These are phyloP conservation scores for Diaporthe australafricana DNA, from an alignment of 2,329 filamentous ascomycete genomes.

Conservation along the genomic window DNA sequence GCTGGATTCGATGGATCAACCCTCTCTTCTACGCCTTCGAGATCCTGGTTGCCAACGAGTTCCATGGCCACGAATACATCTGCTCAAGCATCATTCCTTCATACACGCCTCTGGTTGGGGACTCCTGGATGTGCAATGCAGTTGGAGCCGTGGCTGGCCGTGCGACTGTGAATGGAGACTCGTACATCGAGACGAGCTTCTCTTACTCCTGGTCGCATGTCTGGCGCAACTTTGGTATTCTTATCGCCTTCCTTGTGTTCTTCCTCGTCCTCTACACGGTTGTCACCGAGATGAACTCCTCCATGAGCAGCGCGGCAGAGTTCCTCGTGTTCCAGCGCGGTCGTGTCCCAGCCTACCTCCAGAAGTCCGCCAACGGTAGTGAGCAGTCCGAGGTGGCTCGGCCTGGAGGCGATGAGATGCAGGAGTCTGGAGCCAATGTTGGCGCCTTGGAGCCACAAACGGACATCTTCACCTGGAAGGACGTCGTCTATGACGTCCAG, in stretches of 20 bases:
- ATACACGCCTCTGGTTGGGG: constrained; percentile 55
- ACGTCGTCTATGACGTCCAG: constrained; percentile 77
- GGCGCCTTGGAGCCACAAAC: constrained; percentile 51
- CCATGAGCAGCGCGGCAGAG: constrained; percentile 72
- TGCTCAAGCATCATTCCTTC: constrained; percentile 65
- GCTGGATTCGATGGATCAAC: constrained; percentile 82
- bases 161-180: constrained; percentile 68
- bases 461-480: constrained; percentile 80
- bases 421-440: constrained; percentile 32
- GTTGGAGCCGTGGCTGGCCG: constrained; percentile 67
- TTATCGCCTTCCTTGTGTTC: constrained; percentile 71
- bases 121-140: constrained; percentile 64
- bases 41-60: constrained; percentile 79
- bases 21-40: constrained; percentile 82
- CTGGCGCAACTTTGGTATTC: constrained; percentile 78
- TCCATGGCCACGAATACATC: constrained; percentile 66
- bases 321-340: constrained; percentile 75
- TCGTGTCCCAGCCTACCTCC: constrained; percentile 58
- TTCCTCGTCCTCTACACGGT: constrained; percentile 74
- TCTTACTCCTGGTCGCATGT: constrained; percentile 67
- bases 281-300: constrained; percentile 73
- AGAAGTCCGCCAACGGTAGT: constrained; percentile 40
- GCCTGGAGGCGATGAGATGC: constrained; percentile 40
- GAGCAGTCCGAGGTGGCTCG: constrained; percentile 40
- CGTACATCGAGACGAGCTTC: constrained; percentile 68